phyloP scores from a whole-genome alignment of 192 early-diverging fungal species.

The Umbelopsis sp. region DNA sequence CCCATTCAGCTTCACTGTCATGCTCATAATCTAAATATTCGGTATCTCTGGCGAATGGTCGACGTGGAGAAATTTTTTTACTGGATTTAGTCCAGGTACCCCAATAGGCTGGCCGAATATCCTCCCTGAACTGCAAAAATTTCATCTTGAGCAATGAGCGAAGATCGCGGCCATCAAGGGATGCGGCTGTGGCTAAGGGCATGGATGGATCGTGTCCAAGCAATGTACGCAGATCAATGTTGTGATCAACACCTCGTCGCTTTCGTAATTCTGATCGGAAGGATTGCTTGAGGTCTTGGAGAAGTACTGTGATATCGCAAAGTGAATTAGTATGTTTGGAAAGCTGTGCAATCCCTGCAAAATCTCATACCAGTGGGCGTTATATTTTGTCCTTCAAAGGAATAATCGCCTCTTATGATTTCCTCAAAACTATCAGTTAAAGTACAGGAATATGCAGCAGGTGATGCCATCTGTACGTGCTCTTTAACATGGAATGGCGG shows the following conservation, averaged over 20 bases:
- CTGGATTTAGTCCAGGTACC: constrained; percentile 77
- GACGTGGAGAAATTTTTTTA: constrained; percentile 53
- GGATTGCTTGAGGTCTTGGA: constrained; percentile 6
- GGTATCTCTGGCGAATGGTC: constrained; percentile 67
- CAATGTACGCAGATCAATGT: constrained; percentile 35
- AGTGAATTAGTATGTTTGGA: too few relatives aligned
- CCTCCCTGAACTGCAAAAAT: constrained; percentile 69
- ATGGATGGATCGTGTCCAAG: constrained; percentile 35
- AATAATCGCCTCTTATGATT: neutral
- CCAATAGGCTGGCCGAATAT: constrained; percentile 78
- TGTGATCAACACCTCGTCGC: constrained; percentile 18
- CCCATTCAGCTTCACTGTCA: constrained; percentile 93
- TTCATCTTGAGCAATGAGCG: constrained; percentile 53
- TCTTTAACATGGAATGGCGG: constrained; percentile 65
- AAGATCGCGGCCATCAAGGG: constrained; percentile 35
- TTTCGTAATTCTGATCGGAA: neutral
- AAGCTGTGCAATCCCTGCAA: too few relatives aligned
- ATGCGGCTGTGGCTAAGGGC: constrained; percentile 24
- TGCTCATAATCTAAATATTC: constrained; percentile 76
- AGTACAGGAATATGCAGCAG: constrained; percentile 41
- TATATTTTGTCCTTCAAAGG: neutral
- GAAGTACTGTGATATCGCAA: neutral
- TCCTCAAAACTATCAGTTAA: constrained; percentile 12
- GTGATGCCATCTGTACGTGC: constrained; percentile 43
- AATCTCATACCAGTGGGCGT: neutral